A percentile compares a stretch with the other conserved stretches of the same genome.
Conservation (phyloP, 164 flowering plant genomes). For the Sextonia rubra region DNA sequence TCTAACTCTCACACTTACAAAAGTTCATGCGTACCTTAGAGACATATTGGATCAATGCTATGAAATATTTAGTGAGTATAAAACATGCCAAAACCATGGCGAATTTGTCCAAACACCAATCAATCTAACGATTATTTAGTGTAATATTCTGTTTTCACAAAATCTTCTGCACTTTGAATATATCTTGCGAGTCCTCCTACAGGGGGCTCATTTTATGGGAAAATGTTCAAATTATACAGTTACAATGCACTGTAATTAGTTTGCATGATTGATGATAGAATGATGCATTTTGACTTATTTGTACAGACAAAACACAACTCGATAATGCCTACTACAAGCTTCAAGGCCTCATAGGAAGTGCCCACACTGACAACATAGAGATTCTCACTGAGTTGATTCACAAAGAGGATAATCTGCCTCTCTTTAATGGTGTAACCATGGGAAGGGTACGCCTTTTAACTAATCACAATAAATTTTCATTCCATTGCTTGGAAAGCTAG, state of each 20-base stretch:
- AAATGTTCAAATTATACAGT: not conserved
- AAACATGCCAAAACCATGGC: not conserved
- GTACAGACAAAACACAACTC: constrained; percentile 42
- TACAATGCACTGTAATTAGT: not conserved
- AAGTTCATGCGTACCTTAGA: constrained; percentile 42
- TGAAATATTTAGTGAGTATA: constrained; percentile 41
- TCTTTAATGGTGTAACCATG: constrained; percentile 47
- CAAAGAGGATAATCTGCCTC: constrained; percentile 52
- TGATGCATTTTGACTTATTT: not conserved
- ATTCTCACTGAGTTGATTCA: constrained; percentile 46
- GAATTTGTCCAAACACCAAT: not conserved
- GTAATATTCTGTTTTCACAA: not conserved
- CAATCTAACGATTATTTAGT: not conserved
- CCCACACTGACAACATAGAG: constrained; percentile 67
- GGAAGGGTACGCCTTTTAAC: constrained; percentile 33
- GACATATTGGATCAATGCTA: constrained; percentile 38
- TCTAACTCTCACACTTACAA: constrained; percentile 52
- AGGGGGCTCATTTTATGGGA: not conserved
- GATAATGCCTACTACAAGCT: constrained; percentile 39
- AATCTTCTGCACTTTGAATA: too few species aligned
- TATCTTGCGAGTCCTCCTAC: too few species aligned
- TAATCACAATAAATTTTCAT: not conserved
- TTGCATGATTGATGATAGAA: not conserved
- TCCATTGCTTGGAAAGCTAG: too few species aligned
- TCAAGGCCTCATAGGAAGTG: constrained; percentile 32